These are phyloP conservation scores for Graphiopsis chlorocephala DNA, from an alignment of 2,329 filamentous ascomycete species.

Conservation along the genomic window DNA sequence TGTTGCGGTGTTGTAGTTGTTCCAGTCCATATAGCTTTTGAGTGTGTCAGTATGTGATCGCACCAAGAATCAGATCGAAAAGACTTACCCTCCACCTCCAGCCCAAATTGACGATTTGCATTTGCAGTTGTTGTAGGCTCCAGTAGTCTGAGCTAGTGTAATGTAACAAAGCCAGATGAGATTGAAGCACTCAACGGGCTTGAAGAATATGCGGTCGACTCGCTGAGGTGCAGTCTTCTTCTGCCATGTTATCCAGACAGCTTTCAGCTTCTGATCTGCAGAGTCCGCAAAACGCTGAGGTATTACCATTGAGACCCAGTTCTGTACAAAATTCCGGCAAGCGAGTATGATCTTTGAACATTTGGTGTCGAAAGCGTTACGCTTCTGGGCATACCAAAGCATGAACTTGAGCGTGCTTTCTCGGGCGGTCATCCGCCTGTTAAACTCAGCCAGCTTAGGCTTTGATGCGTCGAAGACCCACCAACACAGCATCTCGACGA, in stretches of 20 bases:
- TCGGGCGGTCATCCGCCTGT: background rate
- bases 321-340: slow-evolving; percentile 1
- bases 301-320: background rate
- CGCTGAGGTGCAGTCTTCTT: slow-evolving; percentile 9
- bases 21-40: slow-evolving; percentile 41
- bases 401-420: background rate
- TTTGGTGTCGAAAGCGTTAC: background rate
- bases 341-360: background rate
- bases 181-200: slow-evolving; percentile 38
- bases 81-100: slow-evolving; percentile 21
- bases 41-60: background rate
- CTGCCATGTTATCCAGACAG: background rate
- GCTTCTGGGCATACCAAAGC: background rate
- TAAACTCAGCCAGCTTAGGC: background rate
- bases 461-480: slow-evolving; percentile 26
- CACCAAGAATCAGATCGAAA: background rate
- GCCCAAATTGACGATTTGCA: slow-evolving; percentile 42
- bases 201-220: slow-evolving; percentile 31
- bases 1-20: slow-evolving; percentile 33
- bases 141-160: slow-evolving; percentile 42
- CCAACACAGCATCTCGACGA: slow-evolving; percentile 41
- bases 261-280: background rate
- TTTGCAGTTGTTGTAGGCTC: slow-evolving; percentile 42
- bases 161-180: slow-evolving; percentile 39
- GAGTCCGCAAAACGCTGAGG: background rate